Conservation (phyloP, 176 grass and related monocot genomes). For the Juncus inflexus region DNA sequence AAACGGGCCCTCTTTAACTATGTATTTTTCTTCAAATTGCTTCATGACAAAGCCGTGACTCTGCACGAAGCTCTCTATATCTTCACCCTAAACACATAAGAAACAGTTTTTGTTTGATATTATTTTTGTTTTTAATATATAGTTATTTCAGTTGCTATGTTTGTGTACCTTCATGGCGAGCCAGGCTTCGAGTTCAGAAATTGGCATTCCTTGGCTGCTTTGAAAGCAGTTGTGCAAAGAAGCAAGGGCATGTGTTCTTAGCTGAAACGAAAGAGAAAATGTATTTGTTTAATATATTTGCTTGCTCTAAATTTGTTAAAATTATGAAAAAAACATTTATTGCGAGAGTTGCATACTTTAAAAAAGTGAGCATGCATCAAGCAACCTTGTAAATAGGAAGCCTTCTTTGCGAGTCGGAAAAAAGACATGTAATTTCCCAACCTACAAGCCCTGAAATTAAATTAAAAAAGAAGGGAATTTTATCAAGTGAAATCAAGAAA, state of each 20-base stretch:
- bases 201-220: slow-evolving; percentile 84
- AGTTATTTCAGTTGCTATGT: no score
- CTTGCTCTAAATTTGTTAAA: no score
- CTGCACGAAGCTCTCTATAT: slow-evolving; percentile 58
- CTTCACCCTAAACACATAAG: slow-evolving; percentile 51
- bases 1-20: slow-evolving; percentile 86
- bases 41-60: slow-evolving; percentile 77
- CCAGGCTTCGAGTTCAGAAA: slow-evolving; percentile 61
- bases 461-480: neutral
- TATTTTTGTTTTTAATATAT: no score
- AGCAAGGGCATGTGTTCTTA: slow-evolving; percentile 86
- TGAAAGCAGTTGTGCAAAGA: slow-evolving; percentile 77
- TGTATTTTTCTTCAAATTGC: slow-evolving; percentile 68
- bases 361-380: slow-evolving; percentile 98
- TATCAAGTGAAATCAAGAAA: no score
- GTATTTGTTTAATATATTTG: no score
- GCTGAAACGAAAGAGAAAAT: slow-evolving; percentile 36
- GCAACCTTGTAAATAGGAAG: slow-evolving; percentile 83
- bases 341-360: no score
- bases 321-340: neutral
- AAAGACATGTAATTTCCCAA: slow-evolving; percentile 82
- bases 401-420: slow-evolving; percentile 88
- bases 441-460: slow-evolving; percentile 69
- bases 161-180: slow-evolving; percentile 72
- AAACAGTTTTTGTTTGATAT: neutral